Evolutionary conservation across 768 basidiomycete species (phyloP), one percentile per base, ranked within the genome.

Genomic region (Scleroderma citrinum): DNA sequence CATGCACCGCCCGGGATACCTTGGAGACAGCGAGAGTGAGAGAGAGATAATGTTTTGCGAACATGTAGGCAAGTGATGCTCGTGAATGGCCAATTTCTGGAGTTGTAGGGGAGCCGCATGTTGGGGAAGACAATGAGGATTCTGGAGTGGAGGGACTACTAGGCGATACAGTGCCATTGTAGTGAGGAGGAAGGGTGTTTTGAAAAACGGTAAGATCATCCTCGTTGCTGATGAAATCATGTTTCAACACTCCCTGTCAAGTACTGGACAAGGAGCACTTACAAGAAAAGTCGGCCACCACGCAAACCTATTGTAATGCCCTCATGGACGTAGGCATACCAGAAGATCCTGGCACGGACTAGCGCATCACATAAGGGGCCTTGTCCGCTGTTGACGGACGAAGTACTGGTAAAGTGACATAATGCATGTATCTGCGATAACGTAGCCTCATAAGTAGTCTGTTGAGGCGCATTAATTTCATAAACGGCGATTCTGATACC

Each of bases 241-340:
- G 35, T 23, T 60, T n/a, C 56, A 46, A 42, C 16, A 34, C 7
- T 16, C 6, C 7, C 39, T 10, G 16, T 31, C 21, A 17, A 36
- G 11, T 35, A 34, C 36, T 2, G n/a, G n/a, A 4, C 12, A 52
- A 7, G 26, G 17, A 34, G 14, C 24, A 55, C 88, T 58, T 69
- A 91, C 90, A 95, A 67, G 40, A 85, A 71, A 41, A 95, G 74
- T 34, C 90, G 83, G 2, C 90, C 85, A n/a, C 93, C 93, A 44
- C 83, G 77, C 50, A 94, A 74, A 19, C 85, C 93, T 8, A 81
- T 87, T 2, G 82, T 81, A 19, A 93, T 76, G 24, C 90, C 88
- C 67, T 95, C 93, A 51, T 89, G 83, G 21, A 86, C 80, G 54
- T 92, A 81, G 7, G 87, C 82, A 58, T 92, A 95, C 88, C 91